Conservation (phyloP, 2,329 filamentous ascomycete species). For the Botrytis aclada region DNA sequence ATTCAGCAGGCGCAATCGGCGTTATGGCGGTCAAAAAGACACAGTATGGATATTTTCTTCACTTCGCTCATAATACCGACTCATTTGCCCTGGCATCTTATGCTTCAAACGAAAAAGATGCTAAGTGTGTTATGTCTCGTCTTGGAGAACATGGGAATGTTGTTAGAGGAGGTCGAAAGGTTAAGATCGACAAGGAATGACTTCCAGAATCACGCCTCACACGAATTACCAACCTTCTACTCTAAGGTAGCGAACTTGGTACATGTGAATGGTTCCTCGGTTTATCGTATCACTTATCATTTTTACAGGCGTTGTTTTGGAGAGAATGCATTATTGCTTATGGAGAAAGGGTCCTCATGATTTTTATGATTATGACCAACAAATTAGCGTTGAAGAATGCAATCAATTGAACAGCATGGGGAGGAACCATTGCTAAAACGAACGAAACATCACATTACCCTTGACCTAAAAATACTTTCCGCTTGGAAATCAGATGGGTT, state of each 20-base stretch:
- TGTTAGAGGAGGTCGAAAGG: conserved; percentile 37
- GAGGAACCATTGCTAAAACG: not conserved
- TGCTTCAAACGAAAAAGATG: conserved; percentile 71
- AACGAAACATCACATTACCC: not conserved
- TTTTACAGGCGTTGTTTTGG: not conserved
- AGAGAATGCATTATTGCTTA: conserved; percentile 2
- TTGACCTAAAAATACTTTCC: not conserved
- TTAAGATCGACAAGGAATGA: conserved; percentile 30
- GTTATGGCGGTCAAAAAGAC: conserved; percentile 88
- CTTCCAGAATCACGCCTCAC: not conserved
- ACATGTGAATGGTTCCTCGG: not conserved
- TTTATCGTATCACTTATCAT: not conserved
- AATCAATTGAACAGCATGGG: not conserved
- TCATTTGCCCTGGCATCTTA: conserved; percentile 84
- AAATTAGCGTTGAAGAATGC: not conserved
- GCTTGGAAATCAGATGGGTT: conserved; percentile 17
- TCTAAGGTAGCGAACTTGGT: not conserved
- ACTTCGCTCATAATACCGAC: conserved; percentile 96
- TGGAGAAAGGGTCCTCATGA: not conserved
- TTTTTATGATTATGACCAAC: conserved; percentile 10
- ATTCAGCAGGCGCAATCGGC: conserved; percentile 84
- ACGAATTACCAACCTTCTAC: not conserved
- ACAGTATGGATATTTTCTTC: conserved; percentile 71
- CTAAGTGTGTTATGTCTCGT: conserved; percentile 86
- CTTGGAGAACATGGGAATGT: conserved; percentile 33